Percentiles rank a stretch among this genome's conserved stretches.
Conservation (phyloP, 2,329 filamentous ascomycete species). For the Cercospora berteroae region DNA sequence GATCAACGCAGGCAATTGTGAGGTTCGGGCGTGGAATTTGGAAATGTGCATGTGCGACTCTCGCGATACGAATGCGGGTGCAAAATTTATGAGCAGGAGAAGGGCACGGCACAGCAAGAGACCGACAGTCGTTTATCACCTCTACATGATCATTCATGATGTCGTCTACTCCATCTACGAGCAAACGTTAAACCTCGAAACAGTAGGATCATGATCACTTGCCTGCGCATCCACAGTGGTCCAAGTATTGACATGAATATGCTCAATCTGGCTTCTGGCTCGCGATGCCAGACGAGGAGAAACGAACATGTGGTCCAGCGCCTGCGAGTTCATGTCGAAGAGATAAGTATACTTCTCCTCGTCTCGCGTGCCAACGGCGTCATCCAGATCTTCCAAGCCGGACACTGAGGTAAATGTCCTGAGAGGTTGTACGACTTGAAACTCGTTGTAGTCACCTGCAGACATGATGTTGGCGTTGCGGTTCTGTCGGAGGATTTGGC, state of each 20-base stretch:
- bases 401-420: conserved; percentile 54
- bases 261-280: conserved; percentile 54
- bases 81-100: too few species aligned
- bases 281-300: conserved; percentile 52
- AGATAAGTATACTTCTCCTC: conserved; percentile 69
- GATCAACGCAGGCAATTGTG: too few species aligned
- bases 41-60: too few species aligned
- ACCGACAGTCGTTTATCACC: too few species aligned
- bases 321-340: conserved; percentile 67
- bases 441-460: conserved; percentile 73
- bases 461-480: conserved; percentile 57
- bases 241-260: conserved; percentile 72
- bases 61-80: too few species aligned
- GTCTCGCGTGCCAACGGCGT: conserved; percentile 51
- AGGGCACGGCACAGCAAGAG: too few species aligned
- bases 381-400: conserved; percentile 62
- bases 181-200: conserved; percentile 64
- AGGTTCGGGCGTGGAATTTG: too few species aligned
- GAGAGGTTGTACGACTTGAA: conserved; percentile 61
- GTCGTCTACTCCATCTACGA: conserved; percentile 5
- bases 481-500: conserved; percentile 57
- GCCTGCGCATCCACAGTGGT: conserved; percentile 55
- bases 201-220: conserved; percentile 68
- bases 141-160: too few species aligned
- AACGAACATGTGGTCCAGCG: conserved; percentile 69